Percentiles rank a stretch among this genome's conserved stretches.
Conservation (phyloP, 768 basidiomycete species). For the Russula brevipes region DNA sequence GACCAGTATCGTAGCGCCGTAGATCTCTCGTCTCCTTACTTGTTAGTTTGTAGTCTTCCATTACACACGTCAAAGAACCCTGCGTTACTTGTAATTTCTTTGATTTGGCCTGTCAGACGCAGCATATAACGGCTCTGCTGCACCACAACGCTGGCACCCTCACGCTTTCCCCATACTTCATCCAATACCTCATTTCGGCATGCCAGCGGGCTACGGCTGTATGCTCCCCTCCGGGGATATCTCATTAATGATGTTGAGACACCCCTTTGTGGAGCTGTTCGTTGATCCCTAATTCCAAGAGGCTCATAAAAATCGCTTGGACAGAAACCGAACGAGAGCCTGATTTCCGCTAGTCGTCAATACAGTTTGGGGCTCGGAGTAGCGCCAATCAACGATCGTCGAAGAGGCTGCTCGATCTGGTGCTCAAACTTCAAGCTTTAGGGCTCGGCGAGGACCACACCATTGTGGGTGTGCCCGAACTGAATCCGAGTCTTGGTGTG, state of each 20-base stretch:
- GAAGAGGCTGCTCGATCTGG: neutral
- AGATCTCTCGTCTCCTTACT: too few species aligned
- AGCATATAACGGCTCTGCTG: neutral
- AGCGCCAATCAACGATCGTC: neutral
- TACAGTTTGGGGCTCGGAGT: neutral
- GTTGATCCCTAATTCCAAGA: neutral
- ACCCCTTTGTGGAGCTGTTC: neutral
- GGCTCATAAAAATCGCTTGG: neutral
- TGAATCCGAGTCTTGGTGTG: neutral
- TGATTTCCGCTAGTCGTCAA: too few species aligned
- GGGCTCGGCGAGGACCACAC: neutral
- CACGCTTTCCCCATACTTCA: neutral
- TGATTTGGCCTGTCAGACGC: neutral
- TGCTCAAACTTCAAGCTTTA: neutral
- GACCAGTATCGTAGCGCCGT: too few species aligned
- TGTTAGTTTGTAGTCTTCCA: neutral
- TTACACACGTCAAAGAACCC: neutral
- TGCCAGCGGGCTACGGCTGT: neutral
- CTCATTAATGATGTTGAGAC: neutral
- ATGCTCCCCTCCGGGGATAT: neutral
- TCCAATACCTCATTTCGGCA: neutral
- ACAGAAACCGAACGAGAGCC: neutral
- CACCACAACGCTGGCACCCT: too few species aligned
- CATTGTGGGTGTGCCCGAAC: neutral
- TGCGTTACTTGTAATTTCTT: neutral